These are phyloP conservation scores for Comarum palustre DNA, from an alignment of 306 rosid genomes.

Conservation along the genomic window DNA sequence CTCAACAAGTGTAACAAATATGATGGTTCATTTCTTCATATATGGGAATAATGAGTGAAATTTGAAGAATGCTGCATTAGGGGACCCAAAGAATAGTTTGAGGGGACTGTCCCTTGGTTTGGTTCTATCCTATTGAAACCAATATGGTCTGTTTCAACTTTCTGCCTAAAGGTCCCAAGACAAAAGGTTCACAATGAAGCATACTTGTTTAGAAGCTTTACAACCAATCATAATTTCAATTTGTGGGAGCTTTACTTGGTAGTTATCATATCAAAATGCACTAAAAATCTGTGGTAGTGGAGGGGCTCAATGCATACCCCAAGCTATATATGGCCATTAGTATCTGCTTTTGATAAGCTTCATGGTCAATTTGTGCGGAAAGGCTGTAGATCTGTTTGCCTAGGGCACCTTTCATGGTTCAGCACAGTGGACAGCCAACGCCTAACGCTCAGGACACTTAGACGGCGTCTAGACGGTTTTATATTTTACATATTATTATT, in stretches of 20 bases:
- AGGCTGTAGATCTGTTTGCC: background rate
- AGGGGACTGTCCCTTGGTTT: constrained; percentile 2
- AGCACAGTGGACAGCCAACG: no score
- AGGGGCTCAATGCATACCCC: background rate
- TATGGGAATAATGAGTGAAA: background rate
- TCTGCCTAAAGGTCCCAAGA: constrained; percentile 28
- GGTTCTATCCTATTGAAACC: constrained; percentile 19
- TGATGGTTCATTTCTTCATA: background rate
- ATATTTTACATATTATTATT: no score
- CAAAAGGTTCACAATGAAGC: constrained; percentile 18
- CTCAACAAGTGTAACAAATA: background rate
- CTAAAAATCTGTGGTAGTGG: background rate
- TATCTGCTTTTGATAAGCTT: background rate
- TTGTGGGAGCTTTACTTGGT: background rate
- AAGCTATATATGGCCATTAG: background rate
- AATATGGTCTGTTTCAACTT: constrained; percentile 14
- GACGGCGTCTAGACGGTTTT: no score
- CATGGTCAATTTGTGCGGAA: background rate
- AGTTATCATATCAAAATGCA: background rate
- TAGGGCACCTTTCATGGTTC: background rate
- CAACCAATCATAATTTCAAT: constrained; percentile 17
- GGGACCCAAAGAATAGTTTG: constrained; percentile 4
- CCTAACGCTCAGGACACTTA: no score
- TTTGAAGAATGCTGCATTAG: background rate
- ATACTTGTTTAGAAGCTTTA: constrained; percentile 12